Evolutionary conservation across 108 stramenopile genomes (phyloP), one percentile per base, ranked within the genome.

Genomic region (Conticribra weissflogii): DNA sequence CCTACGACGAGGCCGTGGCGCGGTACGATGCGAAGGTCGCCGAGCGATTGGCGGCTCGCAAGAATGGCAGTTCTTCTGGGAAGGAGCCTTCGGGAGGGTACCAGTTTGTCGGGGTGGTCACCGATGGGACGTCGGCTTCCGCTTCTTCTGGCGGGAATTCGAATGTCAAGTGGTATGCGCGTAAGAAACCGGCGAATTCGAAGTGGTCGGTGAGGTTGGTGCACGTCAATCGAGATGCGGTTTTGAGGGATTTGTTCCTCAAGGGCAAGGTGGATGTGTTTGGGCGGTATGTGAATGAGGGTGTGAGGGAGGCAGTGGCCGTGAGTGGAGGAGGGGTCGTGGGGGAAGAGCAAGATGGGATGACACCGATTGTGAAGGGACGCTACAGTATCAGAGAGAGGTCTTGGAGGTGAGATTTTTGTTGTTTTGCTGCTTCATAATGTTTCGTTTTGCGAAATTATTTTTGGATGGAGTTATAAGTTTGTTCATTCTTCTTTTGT

Each of bases 81-180:
- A 33, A 2, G 49, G 19, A 36, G 29, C 14, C 29, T 47, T 32
- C 19, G 21, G 74, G 67, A 51, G 53, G 54, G 22, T 92, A 88
- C 72, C 94, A 95, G 68, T 92, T 91, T 68, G 94, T 95, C 0
- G 94, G 94, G 53, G 84, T 94, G 9, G 79, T 88, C 1, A 80
- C 83, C 50, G 66, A 63, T 24, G 70, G 64, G 21, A 59, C 23
- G 23, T 19, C 44, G 3, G n/a, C n/a, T n/a, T n/a, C n/a, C n/a
- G n/a, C n/a, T n/a, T n/a, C n/a, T n/a, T n/a, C n/a, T n/a, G n/a
- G n/a, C n/a, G n/a, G 44, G 27, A 74, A 62, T 15, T 33, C 33
- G 49, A 41, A 79, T 19, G 83, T 92, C 29, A 81, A 72, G 17
- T 95, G 94, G 94, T 90, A 86, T 63, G 91, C 94, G 14, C 86